These are phyloP conservation scores for Lentinula lateritia DNA, from an alignment of 768 basidiomycete species.

Conservation along the genomic window DNA sequence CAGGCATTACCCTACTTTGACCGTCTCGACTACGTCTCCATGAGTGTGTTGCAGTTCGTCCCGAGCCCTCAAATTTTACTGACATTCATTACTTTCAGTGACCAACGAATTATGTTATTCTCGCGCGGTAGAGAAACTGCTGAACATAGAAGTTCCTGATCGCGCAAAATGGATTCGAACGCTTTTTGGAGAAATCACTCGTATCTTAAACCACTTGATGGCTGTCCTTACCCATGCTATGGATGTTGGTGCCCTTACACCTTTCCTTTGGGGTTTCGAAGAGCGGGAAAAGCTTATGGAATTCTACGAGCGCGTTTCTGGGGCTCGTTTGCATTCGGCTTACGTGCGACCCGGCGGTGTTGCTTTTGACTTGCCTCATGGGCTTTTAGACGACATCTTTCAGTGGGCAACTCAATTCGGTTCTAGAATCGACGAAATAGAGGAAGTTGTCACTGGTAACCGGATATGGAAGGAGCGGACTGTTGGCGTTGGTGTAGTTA, in stretches of 20 bases:
- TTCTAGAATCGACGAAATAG: constrained; percentile 90
- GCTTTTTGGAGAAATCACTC: constrained; percentile 94
- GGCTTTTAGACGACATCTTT: constrained; percentile 97
- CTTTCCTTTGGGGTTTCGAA: constrained; percentile 99
- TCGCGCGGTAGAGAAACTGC: constrained; percentile 94
- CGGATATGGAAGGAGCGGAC: constrained; percentile 98
- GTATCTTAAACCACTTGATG: constrained; percentile 96
- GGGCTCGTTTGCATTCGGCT: constrained; percentile 95
- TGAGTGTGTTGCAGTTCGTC: constrained; percentile 63
- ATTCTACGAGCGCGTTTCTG: constrained; percentile 98
- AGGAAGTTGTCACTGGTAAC: constrained; percentile 96
- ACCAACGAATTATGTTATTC: constrained; percentile 98
- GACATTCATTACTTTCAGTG: constrained; percentile 49
- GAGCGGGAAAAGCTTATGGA: constrained; percentile 99
- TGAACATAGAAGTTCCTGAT: constrained; percentile 95
- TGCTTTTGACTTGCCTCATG: constrained; percentile 95
- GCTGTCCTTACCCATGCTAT: constrained; percentile 92
- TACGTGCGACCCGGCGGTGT: constrained; percentile 98
- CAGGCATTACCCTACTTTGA: constrained; percentile 99
- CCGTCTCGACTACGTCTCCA: constrained; percentile 97
- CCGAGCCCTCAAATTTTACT: constrained; percentile 1
- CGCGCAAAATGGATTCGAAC: constrained; percentile 98
- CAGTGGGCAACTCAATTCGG: constrained; percentile 96
- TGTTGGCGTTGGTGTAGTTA: constrained; percentile 83
- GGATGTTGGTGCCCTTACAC: constrained; percentile 97